Percentiles rank a stretch among this genome's conserved stretches.
Evolutionary conservation across 108 stramenopile genomes (phyloP).

Genomic region (Craspedostauros australis): DNA sequence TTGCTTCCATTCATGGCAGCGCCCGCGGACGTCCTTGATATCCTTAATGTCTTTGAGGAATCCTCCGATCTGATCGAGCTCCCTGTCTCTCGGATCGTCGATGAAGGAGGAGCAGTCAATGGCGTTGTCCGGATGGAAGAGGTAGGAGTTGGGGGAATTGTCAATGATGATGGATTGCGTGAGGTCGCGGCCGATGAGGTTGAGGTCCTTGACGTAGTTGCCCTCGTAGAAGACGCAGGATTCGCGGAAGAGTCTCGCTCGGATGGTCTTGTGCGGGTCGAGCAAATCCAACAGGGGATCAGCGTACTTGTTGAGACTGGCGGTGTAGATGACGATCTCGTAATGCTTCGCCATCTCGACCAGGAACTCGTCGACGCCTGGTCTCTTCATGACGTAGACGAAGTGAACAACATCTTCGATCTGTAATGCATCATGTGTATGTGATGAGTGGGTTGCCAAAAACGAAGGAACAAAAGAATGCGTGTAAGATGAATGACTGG

Average conservation of each 20-base stretch:
- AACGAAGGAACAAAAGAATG: no score
- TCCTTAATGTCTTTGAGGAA: constrained; percentile 83
- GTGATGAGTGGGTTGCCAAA: no score
- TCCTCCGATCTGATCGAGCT: constrained; percentile 89
- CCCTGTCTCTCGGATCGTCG: constrained; percentile 88
- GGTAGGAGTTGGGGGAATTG: constrained; percentile 93
- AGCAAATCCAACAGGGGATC: constrained; percentile 95
- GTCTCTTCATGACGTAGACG: constrained; percentile 96
- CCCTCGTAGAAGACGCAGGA: constrained; percentile 96
- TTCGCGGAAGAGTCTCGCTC: constrained; percentile 92
- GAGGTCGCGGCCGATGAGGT: constrained; percentile 80
- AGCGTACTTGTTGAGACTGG: constrained; percentile 96
- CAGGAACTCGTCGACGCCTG: constrained; percentile 95
- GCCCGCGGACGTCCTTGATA: constrained; percentile 73
- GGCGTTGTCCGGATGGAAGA: constrained; percentile 98
- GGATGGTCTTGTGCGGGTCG: constrained; percentile 78
- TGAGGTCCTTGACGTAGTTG: constrained; percentile 96
- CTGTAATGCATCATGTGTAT: constrained; percentile 19
- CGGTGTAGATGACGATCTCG: constrained; percentile 98
- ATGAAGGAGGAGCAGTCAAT: constrained; percentile 95
- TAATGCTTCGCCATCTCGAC: constrained; percentile 89
- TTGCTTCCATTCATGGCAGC: constrained; percentile 68
- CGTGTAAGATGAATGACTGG: no score
- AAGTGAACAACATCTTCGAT: constrained; percentile 96
- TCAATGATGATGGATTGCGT: constrained; percentile 92